Evolutionary conservation across 176 grass and related monocot genomes (phyloP).

Genomic region (Rhipidocladum racemiflorum): DNA sequence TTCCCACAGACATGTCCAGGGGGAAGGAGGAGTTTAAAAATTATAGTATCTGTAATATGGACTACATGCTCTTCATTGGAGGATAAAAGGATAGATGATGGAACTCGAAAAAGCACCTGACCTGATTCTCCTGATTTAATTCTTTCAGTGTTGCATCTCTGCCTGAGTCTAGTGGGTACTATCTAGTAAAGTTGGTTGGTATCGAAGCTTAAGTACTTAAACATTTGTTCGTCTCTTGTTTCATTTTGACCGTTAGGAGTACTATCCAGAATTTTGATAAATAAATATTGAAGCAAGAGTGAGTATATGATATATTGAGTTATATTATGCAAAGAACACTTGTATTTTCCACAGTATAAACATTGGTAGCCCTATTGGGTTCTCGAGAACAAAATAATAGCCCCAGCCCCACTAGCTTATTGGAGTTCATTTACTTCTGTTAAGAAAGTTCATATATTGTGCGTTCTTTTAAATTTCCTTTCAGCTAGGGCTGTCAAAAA

Average conservation of each 20-base stretch:
- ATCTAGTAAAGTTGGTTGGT: not conserved
- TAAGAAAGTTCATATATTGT: not conserved
- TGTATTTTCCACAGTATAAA: not conserved
- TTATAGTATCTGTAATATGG: not conserved
- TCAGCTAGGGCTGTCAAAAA: too few relatives aligned
- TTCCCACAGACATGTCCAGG: not conserved
- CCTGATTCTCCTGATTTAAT: not conserved
- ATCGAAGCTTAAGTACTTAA: not conserved
- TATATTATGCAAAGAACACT: not conserved
- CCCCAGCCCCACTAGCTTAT: not conserved
- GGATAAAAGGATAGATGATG: not conserved
- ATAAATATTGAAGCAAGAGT: slow-evolving; percentile 16
- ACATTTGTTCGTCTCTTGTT: not conserved
- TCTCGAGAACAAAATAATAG: not conserved
- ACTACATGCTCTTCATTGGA: not conserved
- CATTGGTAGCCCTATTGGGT: not conserved
- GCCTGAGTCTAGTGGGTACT: not conserved
- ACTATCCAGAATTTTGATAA: not conserved
- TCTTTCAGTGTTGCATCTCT: not conserved
- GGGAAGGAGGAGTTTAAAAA: not conserved
- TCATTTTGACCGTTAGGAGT: not conserved
- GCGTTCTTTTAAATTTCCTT: not conserved
- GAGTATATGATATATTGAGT: not conserved
- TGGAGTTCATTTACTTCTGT: not conserved
- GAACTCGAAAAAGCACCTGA: not conserved